Percentiles rank a stretch among this genome's conserved stretches.
phyloP scores from a whole-genome alignment of 2,329 filamentous ascomycete genomes.

The Stemphylium lycopersici region DNA sequence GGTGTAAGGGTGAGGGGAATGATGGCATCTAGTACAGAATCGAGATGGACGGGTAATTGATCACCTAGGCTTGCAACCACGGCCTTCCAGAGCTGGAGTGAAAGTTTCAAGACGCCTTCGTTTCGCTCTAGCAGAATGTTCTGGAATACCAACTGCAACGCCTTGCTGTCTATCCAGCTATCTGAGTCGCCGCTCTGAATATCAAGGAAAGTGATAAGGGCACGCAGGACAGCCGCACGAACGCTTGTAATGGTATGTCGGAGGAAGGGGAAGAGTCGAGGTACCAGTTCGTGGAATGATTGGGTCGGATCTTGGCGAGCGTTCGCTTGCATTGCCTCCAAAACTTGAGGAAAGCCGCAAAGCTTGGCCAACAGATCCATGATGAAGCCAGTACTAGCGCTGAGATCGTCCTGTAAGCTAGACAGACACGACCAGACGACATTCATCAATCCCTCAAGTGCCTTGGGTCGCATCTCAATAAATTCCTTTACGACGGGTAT shows the following conservation, averaged over 20 bases:
- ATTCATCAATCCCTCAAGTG: conserved; percentile 81
- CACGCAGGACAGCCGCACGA: conserved; percentile 88
- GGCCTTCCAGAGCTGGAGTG: conserved; percentile 84
- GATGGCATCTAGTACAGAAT: conserved; percentile 76
- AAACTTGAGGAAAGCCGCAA: conserved; percentile 89
- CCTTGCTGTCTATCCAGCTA: conserved; percentile 90
- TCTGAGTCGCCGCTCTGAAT: conserved; percentile 80
- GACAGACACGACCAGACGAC: conserved; percentile 98
- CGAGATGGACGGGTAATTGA: conserved; percentile 74
- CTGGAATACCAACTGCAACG: conserved; percentile 88
- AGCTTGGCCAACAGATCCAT: conserved; percentile 98
- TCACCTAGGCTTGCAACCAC: conserved; percentile 72
- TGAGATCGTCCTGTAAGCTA: conserved; percentile 94
- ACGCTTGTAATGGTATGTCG: conserved; percentile 97
- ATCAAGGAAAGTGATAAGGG: conserved; percentile 88
- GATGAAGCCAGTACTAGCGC: conserved; percentile 94
- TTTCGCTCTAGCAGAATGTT: conserved; percentile 95
- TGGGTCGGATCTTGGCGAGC: conserved; percentile 79
- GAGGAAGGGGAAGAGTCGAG: conserved; percentile 92
- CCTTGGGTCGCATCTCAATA: conserved; percentile 78
- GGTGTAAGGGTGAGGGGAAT: conserved; percentile 86
- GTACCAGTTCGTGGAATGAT: conserved; percentile 90
- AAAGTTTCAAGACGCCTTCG: conserved; percentile 78
- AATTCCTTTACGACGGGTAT: conserved; percentile 97
- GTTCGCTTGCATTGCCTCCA: conserved; percentile 92